Evolutionary conservation across 1,139 yeast genomes (phyloP), one percentile per base, ranked within the genome.

Genomic region (Zhuliangozyma parablackwelliae): DNA sequence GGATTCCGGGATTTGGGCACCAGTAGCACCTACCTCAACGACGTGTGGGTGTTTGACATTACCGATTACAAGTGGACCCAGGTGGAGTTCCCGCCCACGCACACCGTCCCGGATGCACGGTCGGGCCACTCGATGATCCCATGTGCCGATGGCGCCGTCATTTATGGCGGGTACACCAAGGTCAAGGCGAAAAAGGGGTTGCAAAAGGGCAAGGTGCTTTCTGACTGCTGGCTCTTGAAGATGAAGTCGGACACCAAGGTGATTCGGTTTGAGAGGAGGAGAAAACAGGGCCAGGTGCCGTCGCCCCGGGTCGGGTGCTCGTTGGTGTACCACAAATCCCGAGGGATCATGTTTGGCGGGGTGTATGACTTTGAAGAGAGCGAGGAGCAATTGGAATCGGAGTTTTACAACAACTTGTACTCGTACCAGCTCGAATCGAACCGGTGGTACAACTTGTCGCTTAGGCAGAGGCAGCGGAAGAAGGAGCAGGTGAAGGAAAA

Each of bases 261-360:
- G 3, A 72, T 86, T 6, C 67, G 94, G 44, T 89, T 96, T 82
- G 97, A 92, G 58, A 73, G 97, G 54, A 75, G 96, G 48, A 78
- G 86, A 46, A 88, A 86, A 49, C 94, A 88, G 53, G 96, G 96
- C 1, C 83, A 82, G 54, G 88, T 81, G 38, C 96, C 96, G 4
- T 76, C 89, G 5, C 86, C 97, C 20, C 76, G 98, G 51, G 97
- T 87, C n/a, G 98, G 98, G 0, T 86, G 96, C 54, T 82, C 95
- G 4, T 78, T 92, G 79, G 90, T 80, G 3, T 74, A 75, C 52
- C 97, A 92, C 60, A 86, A 89, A 51, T 95, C 94, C 43, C 79
- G 97, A 67, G 97, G 97, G 41, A 76, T 92, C 11, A 56, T 90
- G 56, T 92, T 90, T 64, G 98, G 97, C 30, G 98, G 98, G 45